Conservation (phyloP, 768 basidiomycete species). For the Auriscalpium orientale region DNA sequence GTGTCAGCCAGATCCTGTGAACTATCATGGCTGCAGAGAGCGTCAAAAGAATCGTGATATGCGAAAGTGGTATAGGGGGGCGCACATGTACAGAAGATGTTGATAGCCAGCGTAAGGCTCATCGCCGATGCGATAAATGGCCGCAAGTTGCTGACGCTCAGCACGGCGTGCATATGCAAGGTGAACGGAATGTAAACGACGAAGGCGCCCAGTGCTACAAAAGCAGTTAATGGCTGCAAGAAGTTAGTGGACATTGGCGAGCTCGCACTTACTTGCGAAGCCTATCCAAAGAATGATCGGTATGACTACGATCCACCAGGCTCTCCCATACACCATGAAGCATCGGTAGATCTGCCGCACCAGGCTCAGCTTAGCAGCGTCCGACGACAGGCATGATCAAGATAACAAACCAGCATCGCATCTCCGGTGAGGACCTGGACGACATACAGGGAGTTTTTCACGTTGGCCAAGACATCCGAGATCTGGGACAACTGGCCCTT, state of each 20-base stretch:
- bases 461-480: constrained; percentile 34
- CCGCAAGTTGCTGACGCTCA: too few relatives aligned
- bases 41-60: background rate
- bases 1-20: background rate
- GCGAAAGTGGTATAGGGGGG: too few relatives aligned
- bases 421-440: constrained; percentile 37
- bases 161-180: too few relatives aligned
- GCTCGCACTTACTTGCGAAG: too few relatives aligned
- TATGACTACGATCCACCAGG: constrained; percentile 14
- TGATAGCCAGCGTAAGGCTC: constrained; percentile 1
- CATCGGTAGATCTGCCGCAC: too few relatives aligned
- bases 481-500: constrained; percentile 27
- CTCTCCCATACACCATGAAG: too few relatives aligned
- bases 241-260: too few relatives aligned
- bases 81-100: background rate
- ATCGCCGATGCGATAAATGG: too few relatives aligned
- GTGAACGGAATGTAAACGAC: too few relatives aligned
- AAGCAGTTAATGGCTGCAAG: too few relatives aligned
- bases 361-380: background rate
- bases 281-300: too few relatives aligned
- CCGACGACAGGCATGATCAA: background rate
- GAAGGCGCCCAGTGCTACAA: too few relatives aligned
- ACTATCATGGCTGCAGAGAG: background rate
- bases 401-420: constrained; percentile 28
- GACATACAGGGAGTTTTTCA: constrained; percentile 35